Evolutionary conservation across 257 asterid species (phyloP).

Genomic region (Salvia splendens): DNA sequence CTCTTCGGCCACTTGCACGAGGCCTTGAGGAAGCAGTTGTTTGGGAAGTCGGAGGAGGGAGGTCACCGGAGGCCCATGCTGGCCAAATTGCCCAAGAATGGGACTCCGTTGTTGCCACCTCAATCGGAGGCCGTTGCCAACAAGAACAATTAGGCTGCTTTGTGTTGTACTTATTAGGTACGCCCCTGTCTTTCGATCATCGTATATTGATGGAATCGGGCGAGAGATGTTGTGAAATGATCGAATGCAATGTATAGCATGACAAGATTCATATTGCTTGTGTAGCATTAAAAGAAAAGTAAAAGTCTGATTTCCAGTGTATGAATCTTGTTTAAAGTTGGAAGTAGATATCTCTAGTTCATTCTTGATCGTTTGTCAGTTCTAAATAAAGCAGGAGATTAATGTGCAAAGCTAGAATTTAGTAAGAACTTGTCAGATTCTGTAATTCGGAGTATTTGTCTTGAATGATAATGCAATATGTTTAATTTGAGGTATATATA

Average conservation of each 20-base stretch:
- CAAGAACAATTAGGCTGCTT: constrained; percentile 31
- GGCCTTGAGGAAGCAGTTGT: constrained; percentile 65
- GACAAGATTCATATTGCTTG: constrained; percentile 17
- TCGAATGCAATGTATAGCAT: not conserved
- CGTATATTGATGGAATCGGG: constrained; percentile 15
- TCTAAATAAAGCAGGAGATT: no score
- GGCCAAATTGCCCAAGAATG: constrained; percentile 58
- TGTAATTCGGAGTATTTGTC: not conserved
- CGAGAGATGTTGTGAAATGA: constrained; percentile 6
- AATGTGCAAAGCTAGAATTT: not conserved
- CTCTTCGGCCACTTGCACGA: constrained; percentile 72
- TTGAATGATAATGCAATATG: not conserved
- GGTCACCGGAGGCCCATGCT: constrained; percentile 44
- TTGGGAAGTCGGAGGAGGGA: constrained; percentile 61
- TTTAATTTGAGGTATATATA: not conserved
- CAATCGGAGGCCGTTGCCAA: constrained; percentile 36
- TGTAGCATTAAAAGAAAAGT: not conserved
- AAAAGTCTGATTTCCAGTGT: not conserved
- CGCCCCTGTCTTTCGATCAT: constrained; percentile 15
- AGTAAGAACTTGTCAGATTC: not conserved
- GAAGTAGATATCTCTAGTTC: not conserved
- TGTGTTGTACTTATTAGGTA: constrained; percentile 34
- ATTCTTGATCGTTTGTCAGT: not conserved
- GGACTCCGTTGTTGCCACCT: constrained; percentile 52
- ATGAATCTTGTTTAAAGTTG: constrained; percentile 5